phyloP scores from a whole-genome alignment of 2,329 filamentous ascomycete genomes.

The Alternaria conjuncta region DNA sequence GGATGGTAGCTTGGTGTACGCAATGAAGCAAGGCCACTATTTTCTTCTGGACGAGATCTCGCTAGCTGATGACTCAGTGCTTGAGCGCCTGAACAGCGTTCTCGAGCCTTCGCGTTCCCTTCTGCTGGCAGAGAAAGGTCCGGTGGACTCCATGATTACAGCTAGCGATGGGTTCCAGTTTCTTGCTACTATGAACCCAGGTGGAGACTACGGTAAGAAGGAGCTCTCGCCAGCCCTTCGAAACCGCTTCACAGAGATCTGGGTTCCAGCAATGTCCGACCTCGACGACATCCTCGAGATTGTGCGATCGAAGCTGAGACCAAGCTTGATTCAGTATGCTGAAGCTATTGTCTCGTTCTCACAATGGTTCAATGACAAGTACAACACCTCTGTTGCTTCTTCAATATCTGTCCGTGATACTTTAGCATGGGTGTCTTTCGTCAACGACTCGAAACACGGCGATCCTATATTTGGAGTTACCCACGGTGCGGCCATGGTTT shows the following conservation, averaged over 20 bases:
- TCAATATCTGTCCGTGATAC: constrained; percentile 91
- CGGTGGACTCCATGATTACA: constrained; percentile 78
- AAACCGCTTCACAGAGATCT: constrained; percentile 98
- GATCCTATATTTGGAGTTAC: constrained; percentile 64
- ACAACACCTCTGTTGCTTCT: constrained; percentile 75
- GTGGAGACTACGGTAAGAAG: constrained; percentile 97
- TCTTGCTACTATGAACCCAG: constrained; percentile 98
- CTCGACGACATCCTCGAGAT: constrained; percentile 88
- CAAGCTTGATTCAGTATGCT: constrained; percentile 64
- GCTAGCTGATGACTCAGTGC: constrained; percentile 93
- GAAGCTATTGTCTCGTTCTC: constrained; percentile 82
- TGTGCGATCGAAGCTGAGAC: constrained; percentile 73
- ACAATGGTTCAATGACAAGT: constrained; percentile 87
- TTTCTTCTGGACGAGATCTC: constrained; percentile 98
- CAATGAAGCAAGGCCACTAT: constrained; percentile 87
- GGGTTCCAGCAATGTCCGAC: constrained; percentile 89
- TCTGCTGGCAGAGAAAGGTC: constrained; percentile 91
- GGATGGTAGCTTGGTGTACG: constrained; percentile 89
- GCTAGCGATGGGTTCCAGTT: constrained; percentile 88
- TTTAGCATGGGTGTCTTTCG: constrained; percentile 90
- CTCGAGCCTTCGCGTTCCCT: constrained; percentile 87
- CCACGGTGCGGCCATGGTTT: constrained; percentile 93
- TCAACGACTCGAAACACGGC: constrained; percentile 69
- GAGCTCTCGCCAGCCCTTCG: constrained; percentile 93
- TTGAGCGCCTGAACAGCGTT: constrained; percentile 95